Base-by-base conservation (phyloP, 148 eudicot species). In the Fagopyrum esculentum region DNA sequence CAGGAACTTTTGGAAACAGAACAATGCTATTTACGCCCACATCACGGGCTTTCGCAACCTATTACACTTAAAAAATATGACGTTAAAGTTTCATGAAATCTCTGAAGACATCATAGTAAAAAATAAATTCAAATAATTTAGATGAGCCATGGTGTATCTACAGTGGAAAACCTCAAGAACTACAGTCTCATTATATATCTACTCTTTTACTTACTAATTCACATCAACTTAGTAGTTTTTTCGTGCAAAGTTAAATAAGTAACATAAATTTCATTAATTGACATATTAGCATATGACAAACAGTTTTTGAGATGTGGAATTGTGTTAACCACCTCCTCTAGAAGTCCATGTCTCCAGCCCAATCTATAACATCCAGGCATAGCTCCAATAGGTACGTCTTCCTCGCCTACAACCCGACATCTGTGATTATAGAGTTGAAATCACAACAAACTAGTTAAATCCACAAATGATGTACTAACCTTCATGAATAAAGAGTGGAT, bases 321-420 rank as follows among this genome's bases (percentile, higher is more conserved):
- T 10, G 45, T 30, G 45, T 6, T 63, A 63, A 63, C 11, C 74
- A 94, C 98, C 97, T 94, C 89, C 82, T 94, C 96, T n/a, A 95
- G 59, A 79, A 95, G 97, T 73, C 99, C 98, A 82, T 95, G 99
- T 77, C 97, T 86, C 99, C 99, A 92, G 15, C 97, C 97, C 64
- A 95, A 94, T 81, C 99, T 89, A 77, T 87, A 95, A 63, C 99
- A 95, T 12, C 99, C 99, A 45, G 99, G 99, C 99, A 95, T 95
- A 52, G 99, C 98, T 51, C 94, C 98, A 75, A 95, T 95, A 35
- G 97, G 99, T 13, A 90, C 83, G 74, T 95, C 97, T 80, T 95
- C 99, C 81, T 89, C 93, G 55, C 98, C 98, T 93, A 85, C 69
- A 63, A 63, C 15, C 68, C 29, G 4, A 35, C 40, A 35, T 35